Evolutionary conservation across 2,329 filamentous ascomycete species (phyloP).

Genomic region (Diplodia sapinea): DNA sequence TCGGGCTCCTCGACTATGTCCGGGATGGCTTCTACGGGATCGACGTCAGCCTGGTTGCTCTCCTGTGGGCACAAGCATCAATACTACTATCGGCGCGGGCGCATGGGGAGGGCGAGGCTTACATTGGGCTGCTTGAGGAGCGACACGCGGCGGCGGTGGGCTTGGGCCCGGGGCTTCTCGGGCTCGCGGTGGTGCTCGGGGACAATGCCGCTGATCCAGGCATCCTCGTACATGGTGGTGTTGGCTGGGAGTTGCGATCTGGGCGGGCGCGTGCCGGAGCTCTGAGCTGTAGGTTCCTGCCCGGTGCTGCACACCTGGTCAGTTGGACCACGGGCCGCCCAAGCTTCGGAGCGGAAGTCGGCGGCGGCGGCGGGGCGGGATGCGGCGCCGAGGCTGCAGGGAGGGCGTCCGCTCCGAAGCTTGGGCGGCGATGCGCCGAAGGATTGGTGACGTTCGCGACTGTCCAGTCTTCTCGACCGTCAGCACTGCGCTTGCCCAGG

Average conservation of each 20-base stretch:
- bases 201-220: slow-evolving; percentile 78
- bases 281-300: background rate
- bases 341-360: background rate
- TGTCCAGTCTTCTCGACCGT: background rate
- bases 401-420: slow-evolving; percentile 8
- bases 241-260: slow-evolving; percentile 7
- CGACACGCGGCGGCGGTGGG: slow-evolving; percentile 70
- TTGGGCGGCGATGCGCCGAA: slow-evolving; percentile 18
- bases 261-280: slow-evolving; percentile 1
- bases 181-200: slow-evolving; percentile 58
- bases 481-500: slow-evolving; percentile 8
- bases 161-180: slow-evolving; percentile 56
- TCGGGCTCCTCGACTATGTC: slow-evolving; percentile 65
- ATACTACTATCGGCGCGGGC: slow-evolving; percentile 50
- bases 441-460: slow-evolving; percentile 26
- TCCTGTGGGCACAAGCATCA: slow-evolving; percentile 57
- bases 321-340: background rate
- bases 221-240: slow-evolving; percentile 75
- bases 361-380: background rate
- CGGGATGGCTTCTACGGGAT: slow-evolving; percentile 62
- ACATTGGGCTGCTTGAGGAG: slow-evolving; percentile 63
- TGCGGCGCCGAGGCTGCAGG: slow-evolving; percentile 3
- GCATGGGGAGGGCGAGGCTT: slow-evolving; percentile 47
- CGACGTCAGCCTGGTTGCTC: slow-evolving; percentile 59
- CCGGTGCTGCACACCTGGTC: slow-evolving; percentile 24